phyloP scores from a whole-genome alignment of 2,329 filamentous ascomycete species.

The Tympanopsis confertula region DNA sequence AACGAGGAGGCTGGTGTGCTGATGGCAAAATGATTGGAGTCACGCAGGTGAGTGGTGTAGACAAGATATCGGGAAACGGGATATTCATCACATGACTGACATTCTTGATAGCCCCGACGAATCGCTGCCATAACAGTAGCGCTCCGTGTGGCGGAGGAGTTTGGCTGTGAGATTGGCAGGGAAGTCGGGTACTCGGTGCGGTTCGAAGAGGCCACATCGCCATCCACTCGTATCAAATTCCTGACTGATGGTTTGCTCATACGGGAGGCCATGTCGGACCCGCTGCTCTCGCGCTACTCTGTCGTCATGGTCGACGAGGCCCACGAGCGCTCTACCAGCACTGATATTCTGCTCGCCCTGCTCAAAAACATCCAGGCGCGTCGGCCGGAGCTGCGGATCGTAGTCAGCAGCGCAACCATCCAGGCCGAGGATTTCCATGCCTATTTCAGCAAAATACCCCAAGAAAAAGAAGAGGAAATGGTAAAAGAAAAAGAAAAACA shows the following conservation, averaged over 20 bases:
- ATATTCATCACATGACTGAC: conserved; percentile 1
- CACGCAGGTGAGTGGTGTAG: conserved; percentile 62
- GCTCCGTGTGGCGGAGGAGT: conserved; percentile 77
- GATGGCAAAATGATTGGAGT: conserved; percentile 75
- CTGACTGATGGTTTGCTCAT: conserved; percentile 86
- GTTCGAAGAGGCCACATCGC: conserved; percentile 83
- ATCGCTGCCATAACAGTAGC: conserved; percentile 89
- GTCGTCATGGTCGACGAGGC: conserved; percentile 98
- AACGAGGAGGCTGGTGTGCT: conserved; percentile 77
- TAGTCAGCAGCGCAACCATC: conserved; percentile 86
- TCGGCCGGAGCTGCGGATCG: conserved; percentile 70
- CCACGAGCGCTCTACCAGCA: conserved; percentile 85
- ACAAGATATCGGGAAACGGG: background rate
- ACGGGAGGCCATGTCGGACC: conserved; percentile 84
- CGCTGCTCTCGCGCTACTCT: conserved; percentile 78
- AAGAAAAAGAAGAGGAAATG: conserved; percentile 13
- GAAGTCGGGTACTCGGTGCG: conserved; percentile 87
- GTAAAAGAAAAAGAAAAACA: conserved; percentile 5
- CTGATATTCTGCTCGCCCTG: conserved; percentile 78
- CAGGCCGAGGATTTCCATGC: conserved; percentile 76
- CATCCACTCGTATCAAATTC: conserved; percentile 81
- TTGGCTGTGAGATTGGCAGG: conserved; percentile 75
- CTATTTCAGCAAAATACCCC: conserved; percentile 49
- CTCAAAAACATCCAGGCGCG: conserved; percentile 80
- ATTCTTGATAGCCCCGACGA: conserved; percentile 56